Conservation (phyloP, 2,329 filamentous ascomycete genomes). For the Xylaria polymorpha region DNA sequence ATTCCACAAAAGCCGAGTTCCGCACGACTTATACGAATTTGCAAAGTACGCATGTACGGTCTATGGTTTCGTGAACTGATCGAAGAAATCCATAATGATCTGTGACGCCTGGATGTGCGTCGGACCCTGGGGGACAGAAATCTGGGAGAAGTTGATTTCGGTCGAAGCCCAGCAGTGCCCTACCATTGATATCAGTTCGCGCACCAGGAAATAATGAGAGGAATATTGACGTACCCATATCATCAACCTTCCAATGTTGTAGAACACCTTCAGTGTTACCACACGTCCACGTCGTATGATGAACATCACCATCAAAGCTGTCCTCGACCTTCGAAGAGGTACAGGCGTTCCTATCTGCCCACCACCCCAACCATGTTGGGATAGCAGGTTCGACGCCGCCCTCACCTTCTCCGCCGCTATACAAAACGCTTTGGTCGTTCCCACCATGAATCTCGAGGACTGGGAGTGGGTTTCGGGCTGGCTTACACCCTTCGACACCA, state of each 20-base stretch:
- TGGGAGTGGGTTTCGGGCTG: slow-evolving; percentile 53
- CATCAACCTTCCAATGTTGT: slow-evolving; percentile 59
- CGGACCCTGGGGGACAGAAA: slow-evolving; percentile 54
- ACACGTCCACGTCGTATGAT: slow-evolving; percentile 58
- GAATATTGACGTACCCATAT: slow-evolving; percentile 52
- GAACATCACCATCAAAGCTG: slow-evolving; percentile 55
- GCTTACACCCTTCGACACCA: slow-evolving; percentile 52
- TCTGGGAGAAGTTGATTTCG: slow-evolving; percentile 58
- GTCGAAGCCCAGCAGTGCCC: slow-evolving; percentile 61
- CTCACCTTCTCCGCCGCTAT: slow-evolving; percentile 57
- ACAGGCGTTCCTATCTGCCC: slow-evolving; percentile 57
- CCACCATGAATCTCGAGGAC: slow-evolving; percentile 61
- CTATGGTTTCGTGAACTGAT: slow-evolving; percentile 50
- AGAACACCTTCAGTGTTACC: slow-evolving; percentile 49
- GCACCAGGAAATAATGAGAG: not conserved
- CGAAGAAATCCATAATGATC: slow-evolving; percentile 60
- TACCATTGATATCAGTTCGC: slow-evolving; percentile 31
- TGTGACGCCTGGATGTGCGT: slow-evolving; percentile 58
- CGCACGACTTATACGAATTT: not conserved
- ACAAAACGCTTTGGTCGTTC: slow-evolving; percentile 56
- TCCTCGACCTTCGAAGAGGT: slow-evolving; percentile 50
- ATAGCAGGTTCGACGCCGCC: slow-evolving; percentile 57
- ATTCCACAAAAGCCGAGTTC: not conserved
- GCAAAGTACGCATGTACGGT: not conserved
- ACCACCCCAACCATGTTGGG: slow-evolving; percentile 55